Evolutionary conservation across 352 stramenopile species (phyloP), one percentile per base, ranked within the genome.

Genomic region (Pythium plurisporium): DNA sequence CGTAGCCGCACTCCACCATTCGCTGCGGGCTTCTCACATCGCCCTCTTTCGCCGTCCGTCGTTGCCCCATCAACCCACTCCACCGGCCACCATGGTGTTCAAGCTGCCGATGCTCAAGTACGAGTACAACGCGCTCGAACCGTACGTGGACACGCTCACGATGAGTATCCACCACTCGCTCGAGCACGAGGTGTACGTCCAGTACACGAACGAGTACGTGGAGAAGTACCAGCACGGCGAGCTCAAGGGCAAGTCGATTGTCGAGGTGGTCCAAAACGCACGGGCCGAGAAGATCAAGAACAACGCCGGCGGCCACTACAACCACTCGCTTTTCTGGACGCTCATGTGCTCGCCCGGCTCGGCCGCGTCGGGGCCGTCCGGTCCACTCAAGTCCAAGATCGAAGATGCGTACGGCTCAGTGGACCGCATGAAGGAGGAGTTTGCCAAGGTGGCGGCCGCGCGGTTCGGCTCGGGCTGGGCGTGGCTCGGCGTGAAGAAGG

Each of bases 321-420:
- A 68, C 54, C 66, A 67, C 60, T 71, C 60, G 44, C 51, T 95
- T 55, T 93, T 89, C 59, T 95, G 78, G 77, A 86, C 86, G 46
- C 87, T 74, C 56, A 76, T 95, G 59, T 65, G 74, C 37, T 61
- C 69, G 25, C 64, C 59, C 4, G 73, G 73, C n/a, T 72, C 67
- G 34, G 67, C 69, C 22, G 72, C 53, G 38, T 60, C 65, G 5
- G 61, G 59, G 48, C 74, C 75, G 11, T 69, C 72, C 31, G 72
- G 72, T n/a, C 51, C 54, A 8, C 46, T 95, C 15, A 62, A 73
- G 52, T 44, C 70, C 20, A 54, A 55, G 22, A 85, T 94, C 34
- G 56, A 84, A 9, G 44, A 72, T 23, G 68, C 84, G 55, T 94
- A 94, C 60, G 82, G 82, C 33, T 86, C 72, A n/a, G 64, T 86